Base-by-base conservation (phyloP, 169 alveolate genomes). In the Eimeria acervulina region DNA sequence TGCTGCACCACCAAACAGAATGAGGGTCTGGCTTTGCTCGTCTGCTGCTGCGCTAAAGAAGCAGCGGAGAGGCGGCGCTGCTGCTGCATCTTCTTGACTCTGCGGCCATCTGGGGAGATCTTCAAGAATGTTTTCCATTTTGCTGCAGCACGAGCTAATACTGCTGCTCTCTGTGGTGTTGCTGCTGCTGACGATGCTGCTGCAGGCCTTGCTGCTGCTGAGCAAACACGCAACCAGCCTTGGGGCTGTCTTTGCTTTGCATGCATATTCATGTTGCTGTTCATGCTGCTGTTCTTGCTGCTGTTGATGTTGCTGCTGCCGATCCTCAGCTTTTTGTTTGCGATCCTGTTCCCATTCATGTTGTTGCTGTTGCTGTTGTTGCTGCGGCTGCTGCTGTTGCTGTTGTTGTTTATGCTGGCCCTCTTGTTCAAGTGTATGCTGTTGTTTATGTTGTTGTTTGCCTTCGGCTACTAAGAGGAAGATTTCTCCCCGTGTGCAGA, bases 1-100 rank as follows among this genome's bases (percentile, higher is more conserved):
- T 40, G 38, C 87, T 38, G 91, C 70, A 28, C 91, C 91, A 28
- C 72, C 91, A 51, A 83, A 83, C 17, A 83, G 44, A 47, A 83
- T 19, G 40, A 83, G 17, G 1, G 72, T 28, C 42, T 51, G 91
- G 28, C 91, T 38, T 33, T 83, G 47, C 23, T 83, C 91, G 72
- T 83, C 91, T 1, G 72, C 19, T n/a, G 47, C 21, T 47, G 59
- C 74, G n/a, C 52, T 83, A 47, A 31, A 83, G 47, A 44, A 83
- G 74, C 47, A 83, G 10, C 91, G 68, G 28, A 66, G 31, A n/a
- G 51, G 44, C 15, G 91, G 91, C 6, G 91, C 66, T 52, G 26
- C 91, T 5, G 91, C 66, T 52, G 26, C 91, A 13, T 42, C 44
- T 5, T 13, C 28, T 38, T 28, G 68, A 40, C 74, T 47, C 44